phyloP scores from a whole-genome alignment of 768 basidiomycete genomes.

The Phaeotremella skinneri region DNA sequence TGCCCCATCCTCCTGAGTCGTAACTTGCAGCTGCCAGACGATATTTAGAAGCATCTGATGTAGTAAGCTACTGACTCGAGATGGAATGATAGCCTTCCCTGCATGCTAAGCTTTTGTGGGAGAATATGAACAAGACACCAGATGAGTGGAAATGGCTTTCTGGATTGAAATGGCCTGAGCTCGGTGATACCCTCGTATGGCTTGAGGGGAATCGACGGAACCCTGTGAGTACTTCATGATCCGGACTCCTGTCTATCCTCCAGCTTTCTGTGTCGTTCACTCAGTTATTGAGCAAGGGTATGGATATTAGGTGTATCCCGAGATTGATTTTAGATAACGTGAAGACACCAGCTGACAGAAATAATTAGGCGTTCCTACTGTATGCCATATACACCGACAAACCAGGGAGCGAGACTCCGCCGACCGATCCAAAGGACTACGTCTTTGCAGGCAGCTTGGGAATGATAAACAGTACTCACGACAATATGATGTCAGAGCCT shows the following conservation, averaged over 20 bases:
- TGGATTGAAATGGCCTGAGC: not conserved
- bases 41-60: too few relatives aligned
- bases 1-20: too few relatives aligned
- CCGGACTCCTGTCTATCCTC: too few relatives aligned
- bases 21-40: too few relatives aligned
- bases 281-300: too few relatives aligned
- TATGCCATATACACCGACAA: constrained; percentile 35
- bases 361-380: constrained; percentile 18
- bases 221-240: not conserved
- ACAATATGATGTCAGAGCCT: constrained; percentile 27
- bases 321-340: too few relatives aligned
- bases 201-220: constrained; percentile 1
- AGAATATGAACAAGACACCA: constrained; percentile 7
- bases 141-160: not conserved
- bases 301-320: too few relatives aligned
- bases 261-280: too few relatives aligned
- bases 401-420: constrained; percentile 17
- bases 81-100: constrained; percentile 35
- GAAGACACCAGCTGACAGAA: too few relatives aligned
- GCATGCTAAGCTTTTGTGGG: constrained; percentile 27
- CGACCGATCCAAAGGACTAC: constrained; percentile 27
- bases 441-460: constrained; percentile 34
- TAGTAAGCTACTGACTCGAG: too few relatives aligned
- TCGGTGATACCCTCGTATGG: not conserved
- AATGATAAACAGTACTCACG: constrained; percentile 25